Percentiles rank a stretch among this genome's conserved stretches.
Conservation (phyloP, 768 basidiomycete species). For the Calocybe indica region DNA sequence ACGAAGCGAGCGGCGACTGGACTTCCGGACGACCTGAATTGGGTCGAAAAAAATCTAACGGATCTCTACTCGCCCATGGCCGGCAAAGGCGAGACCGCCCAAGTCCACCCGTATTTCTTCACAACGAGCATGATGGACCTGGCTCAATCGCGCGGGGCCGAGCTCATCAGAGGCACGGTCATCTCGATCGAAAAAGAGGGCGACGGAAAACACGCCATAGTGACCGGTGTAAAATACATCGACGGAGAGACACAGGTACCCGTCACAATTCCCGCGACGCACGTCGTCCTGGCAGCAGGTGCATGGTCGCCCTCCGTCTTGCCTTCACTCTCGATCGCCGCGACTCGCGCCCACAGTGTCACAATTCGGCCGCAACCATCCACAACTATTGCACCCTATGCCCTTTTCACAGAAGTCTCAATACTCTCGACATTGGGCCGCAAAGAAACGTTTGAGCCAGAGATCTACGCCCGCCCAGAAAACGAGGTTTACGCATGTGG, state of each 20-base stretch:
- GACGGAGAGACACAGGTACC: conserved; percentile 16
- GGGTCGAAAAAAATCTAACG: conserved; percentile 55
- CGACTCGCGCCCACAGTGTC: conserved; percentile 69
- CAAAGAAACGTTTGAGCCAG: conserved; percentile 38
- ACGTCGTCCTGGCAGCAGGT: conserved; percentile 77
- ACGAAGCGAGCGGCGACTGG: conserved; percentile 22
- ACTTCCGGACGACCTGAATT: conserved; percentile 46
- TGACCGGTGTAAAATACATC: conserved; percentile 45
- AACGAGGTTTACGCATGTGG: conserved; percentile 77
- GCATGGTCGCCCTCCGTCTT: conserved; percentile 75
- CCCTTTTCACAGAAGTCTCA: conserved; percentile 75
- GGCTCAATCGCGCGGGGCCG: conserved; percentile 48
- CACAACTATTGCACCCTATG: conserved; percentile 60
- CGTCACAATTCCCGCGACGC: conserved; percentile 48
- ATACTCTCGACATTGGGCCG: conserved; percentile 12
- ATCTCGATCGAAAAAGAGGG: conserved; percentile 32
- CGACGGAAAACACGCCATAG: conserved; percentile 19
- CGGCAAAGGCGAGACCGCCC: conserved; percentile 52
- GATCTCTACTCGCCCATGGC: conserved; percentile 59
- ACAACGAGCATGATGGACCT: conserved; percentile 67
- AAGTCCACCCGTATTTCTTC: conserved; percentile 73
- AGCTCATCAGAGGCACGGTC: conserved; percentile 40
- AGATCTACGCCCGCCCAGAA: conserved; percentile 68
- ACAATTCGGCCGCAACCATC: conserved; percentile 45
- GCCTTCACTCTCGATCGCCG: conserved; percentile 49